phyloP scores from a whole-genome alignment of 441 rosid species.

The Monsonia emarginata region DNA sequence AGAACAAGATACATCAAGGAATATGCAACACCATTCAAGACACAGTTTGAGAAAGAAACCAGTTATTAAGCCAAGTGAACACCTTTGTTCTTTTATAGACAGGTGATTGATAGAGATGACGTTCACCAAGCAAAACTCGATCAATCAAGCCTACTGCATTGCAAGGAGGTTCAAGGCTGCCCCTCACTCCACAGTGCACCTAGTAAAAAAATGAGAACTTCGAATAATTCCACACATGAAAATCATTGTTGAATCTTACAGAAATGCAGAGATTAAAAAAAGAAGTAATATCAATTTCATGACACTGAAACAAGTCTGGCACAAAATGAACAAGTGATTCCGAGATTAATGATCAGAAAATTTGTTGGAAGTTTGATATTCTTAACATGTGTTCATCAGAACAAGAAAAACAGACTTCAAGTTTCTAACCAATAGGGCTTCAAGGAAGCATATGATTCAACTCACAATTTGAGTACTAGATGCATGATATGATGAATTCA shows the following conservation, averaged over 20 bases:
- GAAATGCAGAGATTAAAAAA: neutral
- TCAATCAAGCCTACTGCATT: slow-evolving; percentile 52
- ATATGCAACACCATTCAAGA: neutral
- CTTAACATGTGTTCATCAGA: neutral
- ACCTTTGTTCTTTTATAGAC: slow-evolving; percentile 51
- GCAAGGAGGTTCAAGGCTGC: slow-evolving; percentile 56
- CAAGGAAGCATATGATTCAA: slow-evolving; percentile 7
- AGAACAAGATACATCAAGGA: neutral
- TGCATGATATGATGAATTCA: slow-evolving; percentile 15
- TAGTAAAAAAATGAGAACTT: slow-evolving; percentile 13
- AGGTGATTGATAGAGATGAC: slow-evolving; percentile 47
- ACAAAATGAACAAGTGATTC: neutral
- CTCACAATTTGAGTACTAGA: slow-evolving; percentile 34
- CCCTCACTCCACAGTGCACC: slow-evolving; percentile 49
- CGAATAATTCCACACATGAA: slow-evolving; percentile 11
- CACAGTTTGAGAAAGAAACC: neutral
- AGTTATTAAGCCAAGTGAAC: slow-evolving; percentile 1
- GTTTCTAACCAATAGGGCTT: neutral
- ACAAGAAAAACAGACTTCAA: neutral
- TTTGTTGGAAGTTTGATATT: neutral
- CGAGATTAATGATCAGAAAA: neutral
- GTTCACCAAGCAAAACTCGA: slow-evolving; percentile 39
- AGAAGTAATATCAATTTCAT: too few relatives aligned
- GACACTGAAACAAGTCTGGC: too few relatives aligned
- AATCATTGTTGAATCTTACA: neutral